Base-by-base conservation (phyloP, 169 alveolate species). In the Eimeria zaria region DNA sequence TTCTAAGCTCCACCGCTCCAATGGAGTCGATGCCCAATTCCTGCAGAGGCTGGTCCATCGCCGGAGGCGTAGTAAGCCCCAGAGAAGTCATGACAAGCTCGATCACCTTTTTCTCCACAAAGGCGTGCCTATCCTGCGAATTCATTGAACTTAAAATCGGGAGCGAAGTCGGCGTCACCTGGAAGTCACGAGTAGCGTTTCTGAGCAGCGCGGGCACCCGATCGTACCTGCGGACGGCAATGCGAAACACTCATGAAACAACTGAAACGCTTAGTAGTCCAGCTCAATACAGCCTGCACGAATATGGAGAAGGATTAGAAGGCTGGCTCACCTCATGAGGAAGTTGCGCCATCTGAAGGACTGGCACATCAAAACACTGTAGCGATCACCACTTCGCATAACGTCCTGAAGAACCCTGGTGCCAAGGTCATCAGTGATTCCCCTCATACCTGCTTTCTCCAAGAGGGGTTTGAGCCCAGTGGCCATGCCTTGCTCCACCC, bases 21-120 rank as follows among this genome's bases (percentile, higher is more conserved):
- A 97, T 97, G 30, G 98, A 97, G 71, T 97, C 98, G 12, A 97
- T 89, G 8, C 98, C 98, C 88, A 96, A 95, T 81, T 97, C 98
- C 16, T 97, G 98, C 64, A 97, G 95, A 11, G 98, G 98, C 69
- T 97, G 97, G 60, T 97, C 97, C 92, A 97, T 71, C 39, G 92
- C 91, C n/a, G 97, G 97, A 53, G 94, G 85, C 83, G 80, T 85
- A 7, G 96, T 51, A 27, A 81, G 89, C 44, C 97, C 97, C 46
- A 78, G 62, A 16, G 92, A 95, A 64, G 71, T 67, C 90, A 74
- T 74, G 60, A 89, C 96, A 44, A 95, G 85, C 89, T 89, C 94
- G 51, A 71, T 58, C 27, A 96, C 96, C 48, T 73, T 76, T 22
- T 69, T 81, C 93, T 93, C 91, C 55, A 93, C 96, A 60, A 73